Evolutionary conservation across 2,329 filamentous ascomycete genomes (phyloP).

Genomic region (Chaetomium globosum): DNA sequence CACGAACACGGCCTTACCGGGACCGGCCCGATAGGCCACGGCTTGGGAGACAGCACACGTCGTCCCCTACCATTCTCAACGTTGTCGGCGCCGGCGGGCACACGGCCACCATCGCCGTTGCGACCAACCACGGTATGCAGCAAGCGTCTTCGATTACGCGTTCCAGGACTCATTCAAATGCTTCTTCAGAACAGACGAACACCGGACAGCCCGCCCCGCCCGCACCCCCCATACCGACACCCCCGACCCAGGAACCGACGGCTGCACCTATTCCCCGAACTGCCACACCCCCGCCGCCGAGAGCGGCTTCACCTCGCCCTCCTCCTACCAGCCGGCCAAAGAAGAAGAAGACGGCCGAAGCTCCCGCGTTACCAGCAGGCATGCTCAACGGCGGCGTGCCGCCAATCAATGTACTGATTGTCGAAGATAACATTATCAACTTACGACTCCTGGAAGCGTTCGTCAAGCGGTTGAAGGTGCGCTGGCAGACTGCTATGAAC

Average conservation of each 20-base stretch:
- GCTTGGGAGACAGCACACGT: conserved; percentile 71
- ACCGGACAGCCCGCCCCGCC: conserved; percentile 44
- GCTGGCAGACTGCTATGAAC: conserved; percentile 97
- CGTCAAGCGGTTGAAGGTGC: conserved; percentile 91
- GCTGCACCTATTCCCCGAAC: conserved; percentile 52
- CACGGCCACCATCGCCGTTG: conserved; percentile 28
- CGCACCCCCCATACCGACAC: conserved; percentile 56
- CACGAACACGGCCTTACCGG: conserved; percentile 57
- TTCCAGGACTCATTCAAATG: conserved; percentile 61
- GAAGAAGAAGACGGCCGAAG: conserved; percentile 40
- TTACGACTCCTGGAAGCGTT: conserved; percentile 90
- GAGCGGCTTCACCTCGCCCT: conserved; percentile 53
- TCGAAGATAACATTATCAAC: conserved; percentile 99
- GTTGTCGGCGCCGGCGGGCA: conserved; percentile 52
- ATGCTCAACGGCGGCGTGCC: conserved; percentile 82
- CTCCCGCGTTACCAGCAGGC: conserved; percentile 58
- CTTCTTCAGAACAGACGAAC: conserved; percentile 55
- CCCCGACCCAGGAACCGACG: conserved; percentile 54
- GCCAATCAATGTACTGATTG: conserved; percentile 95
- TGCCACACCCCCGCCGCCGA: conserved; percentile 54
- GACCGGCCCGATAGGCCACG: conserved; percentile 63
- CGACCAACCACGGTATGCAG: conserved; percentile 44
- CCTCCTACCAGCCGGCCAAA: conserved; percentile 46
- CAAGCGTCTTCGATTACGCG: conserved; percentile 48
- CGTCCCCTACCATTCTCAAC: conserved; percentile 74